Base-by-base conservation (phyloP, 345 rosid species). In the Sapria himalayana region DNA sequence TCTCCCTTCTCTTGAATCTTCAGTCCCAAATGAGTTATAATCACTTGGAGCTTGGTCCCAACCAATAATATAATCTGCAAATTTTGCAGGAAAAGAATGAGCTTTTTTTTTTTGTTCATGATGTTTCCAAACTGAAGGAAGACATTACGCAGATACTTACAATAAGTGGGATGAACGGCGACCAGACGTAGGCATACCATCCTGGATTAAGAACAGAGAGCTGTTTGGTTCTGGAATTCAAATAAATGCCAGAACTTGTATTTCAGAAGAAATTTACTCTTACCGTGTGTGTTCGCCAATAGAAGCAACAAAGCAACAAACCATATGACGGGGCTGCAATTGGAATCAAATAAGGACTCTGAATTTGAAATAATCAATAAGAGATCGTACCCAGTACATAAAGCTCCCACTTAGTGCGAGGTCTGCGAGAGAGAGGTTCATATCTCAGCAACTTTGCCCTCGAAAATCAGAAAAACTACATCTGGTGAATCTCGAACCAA, bases 1-100 rank as follows among this genome's bases (percentile, higher is more conserved):
- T 64, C 73, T 21, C 95, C 98, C 64, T 71, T 74, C 0, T 76
- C 84, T 64, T 69, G 84, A 61, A 82, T 69, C 45, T 71, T 66
- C 19, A 89, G 57, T 10, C 86, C 98, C 67, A 89, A 39, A 57
- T 70, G 66, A 3, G 95, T 79, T 52, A 89, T 82, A 50, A 79
- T 71, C 62, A 89, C 62, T 65, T 79, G 84, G 14, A 89, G 69
- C 65, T 89, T 79, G 29, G 93, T 23, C 45, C 98, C 98, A 4
- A 79, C 57, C 60, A 73, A 12, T 41, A 89, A 48, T n/a, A 74
- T 67, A 39, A 72, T 49, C 98, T 89, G 70, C 60, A 64, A 4
- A 29, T 8, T 14, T 36, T 7, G 9, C 37, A 43, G 5, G 7
- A 4, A 18, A 24, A 2, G 11, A 39, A 22, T 27, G 14, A 42